phyloP scores from a whole-genome alignment of 345 rosid genomes.

The Kernera saxatilis region DNA sequence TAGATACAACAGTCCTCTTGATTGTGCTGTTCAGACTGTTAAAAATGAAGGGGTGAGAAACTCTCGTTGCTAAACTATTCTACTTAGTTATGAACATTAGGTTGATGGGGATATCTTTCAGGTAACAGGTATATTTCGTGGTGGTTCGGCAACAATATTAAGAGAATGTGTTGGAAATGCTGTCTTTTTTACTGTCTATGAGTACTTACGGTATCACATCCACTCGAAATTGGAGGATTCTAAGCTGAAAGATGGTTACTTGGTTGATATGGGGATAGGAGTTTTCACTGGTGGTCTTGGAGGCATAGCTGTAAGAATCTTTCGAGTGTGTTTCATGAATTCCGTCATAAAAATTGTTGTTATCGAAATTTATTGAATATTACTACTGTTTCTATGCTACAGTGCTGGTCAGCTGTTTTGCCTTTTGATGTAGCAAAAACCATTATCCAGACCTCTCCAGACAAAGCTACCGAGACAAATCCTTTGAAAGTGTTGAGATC shows the following conservation, averaged over 20 bases:
- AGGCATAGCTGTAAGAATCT: constrained; percentile 80
- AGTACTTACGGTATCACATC: constrained; percentile 66
- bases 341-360: background rate
- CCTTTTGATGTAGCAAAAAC: constrained; percentile 94
- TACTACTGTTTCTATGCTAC: constrained; percentile 7
- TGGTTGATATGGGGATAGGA: constrained; percentile 82
- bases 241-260: constrained; percentile 42
- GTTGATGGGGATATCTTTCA: constrained; percentile 47
- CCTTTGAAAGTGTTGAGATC: constrained; percentile 67
- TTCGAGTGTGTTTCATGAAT: constrained; percentile 3
- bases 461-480: constrained; percentile 50
- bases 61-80: background rate
- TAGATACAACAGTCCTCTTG: constrained; percentile 71
- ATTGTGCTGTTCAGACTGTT: constrained; percentile 70
- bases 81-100: background rate
- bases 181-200: constrained; percentile 70
- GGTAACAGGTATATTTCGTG: constrained; percentile 85
- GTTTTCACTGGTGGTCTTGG: constrained; percentile 82
- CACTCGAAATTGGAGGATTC: constrained; percentile 44
- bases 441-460: constrained; percentile 75
- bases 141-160: constrained; percentile 71
- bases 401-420: constrained; percentile 84
- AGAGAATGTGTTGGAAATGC: constrained; percentile 87
- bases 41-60: constrained; percentile 82
- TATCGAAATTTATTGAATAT: background rate